phyloP scores from a whole-genome alignment of 257 asterid genomes.

The Salvia splendens region DNA sequence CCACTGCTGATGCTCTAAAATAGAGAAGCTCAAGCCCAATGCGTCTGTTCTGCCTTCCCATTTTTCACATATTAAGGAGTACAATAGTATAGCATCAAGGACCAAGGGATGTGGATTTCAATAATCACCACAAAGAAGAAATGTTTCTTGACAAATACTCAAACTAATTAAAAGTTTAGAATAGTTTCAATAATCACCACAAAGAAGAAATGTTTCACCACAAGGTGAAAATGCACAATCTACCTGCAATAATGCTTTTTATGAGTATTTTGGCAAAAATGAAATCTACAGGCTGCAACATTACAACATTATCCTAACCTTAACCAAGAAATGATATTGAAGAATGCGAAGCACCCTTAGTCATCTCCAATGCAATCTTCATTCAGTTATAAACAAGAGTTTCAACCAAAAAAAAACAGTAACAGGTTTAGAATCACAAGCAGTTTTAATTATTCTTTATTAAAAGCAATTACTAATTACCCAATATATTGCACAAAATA shows the following conservation, averaged over 20 bases:
- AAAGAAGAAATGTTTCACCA: not conserved
- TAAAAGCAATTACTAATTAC: too few relatives aligned
- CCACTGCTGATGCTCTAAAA: too few relatives aligned
- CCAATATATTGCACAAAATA: too few relatives aligned
- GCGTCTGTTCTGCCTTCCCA: too few relatives aligned
- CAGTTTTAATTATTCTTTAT: not conserved
- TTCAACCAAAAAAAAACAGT: too few relatives aligned
- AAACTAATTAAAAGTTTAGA: too few relatives aligned
- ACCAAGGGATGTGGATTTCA: constrained; percentile 14
- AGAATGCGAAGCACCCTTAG: not conserved
- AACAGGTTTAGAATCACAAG: not conserved
- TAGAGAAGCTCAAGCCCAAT: too few relatives aligned
- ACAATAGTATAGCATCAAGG: not conserved
- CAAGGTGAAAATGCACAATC: constrained; percentile 12
- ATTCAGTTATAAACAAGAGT: not conserved
- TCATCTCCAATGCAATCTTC: not conserved
- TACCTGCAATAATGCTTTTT: not conserved
- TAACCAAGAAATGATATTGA: not conserved
- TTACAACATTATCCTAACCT: not conserved
- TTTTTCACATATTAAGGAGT: too few relatives aligned
- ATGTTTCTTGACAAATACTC: too few relatives aligned
- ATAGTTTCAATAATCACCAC: constrained; percentile 10
- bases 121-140: not conserved
- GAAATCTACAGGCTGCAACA: not conserved
- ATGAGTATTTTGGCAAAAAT: not conserved